Base-by-base conservation (phyloP, 805 yeast genomes). In the Spathaspora boniae region DNA sequence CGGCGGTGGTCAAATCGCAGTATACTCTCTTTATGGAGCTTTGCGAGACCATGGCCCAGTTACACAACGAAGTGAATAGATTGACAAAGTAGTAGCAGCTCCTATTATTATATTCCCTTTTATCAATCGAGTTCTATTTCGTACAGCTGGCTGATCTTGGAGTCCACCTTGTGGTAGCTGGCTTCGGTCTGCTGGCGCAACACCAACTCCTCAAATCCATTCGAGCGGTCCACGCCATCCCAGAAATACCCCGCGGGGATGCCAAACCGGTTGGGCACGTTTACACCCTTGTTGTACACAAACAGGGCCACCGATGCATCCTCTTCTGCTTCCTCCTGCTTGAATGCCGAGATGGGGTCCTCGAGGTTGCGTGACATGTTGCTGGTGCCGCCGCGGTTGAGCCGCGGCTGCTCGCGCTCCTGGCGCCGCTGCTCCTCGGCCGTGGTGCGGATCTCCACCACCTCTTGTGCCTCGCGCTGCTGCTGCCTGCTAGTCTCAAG, bases 191-290 rank as follows among this genome's bases (percentile, higher is more conserved):
- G 40, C 34, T 55, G 54, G 22, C 54, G 66, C 44, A 84, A 68
- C 68, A 84, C 72, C 36, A 71, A 64, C 32, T 61, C 65, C 53
- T 89, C 98, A 58, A 84, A 89, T 3, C 96, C 96, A 52, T 82
- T 89, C 0, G 94, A 79, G 40, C 98, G 63, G 58, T 86, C 89
- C 2, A 89, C 80, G 0, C 97, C 97, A 56, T 60, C 65, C 98
- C 98, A 89, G 38, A 86, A 66, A 45, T 68, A 65, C 0, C 97
- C 96, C 0, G 96, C 95, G 4, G 62, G 59, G 9, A 89, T 79
- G 2, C 72, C 72, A 56, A 86, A 89, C 38, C 98, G 62, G 52
- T 89, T 89, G 15, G 74, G 75, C 0, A 86, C 78, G 36, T 58
- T 75, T 0, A 68, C 44, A 0, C 81, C 80, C 19, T 60, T 49